Evolutionary conservation across 177 flowering plant species (phyloP).

Genomic region (Vitis hybrid): DNA sequence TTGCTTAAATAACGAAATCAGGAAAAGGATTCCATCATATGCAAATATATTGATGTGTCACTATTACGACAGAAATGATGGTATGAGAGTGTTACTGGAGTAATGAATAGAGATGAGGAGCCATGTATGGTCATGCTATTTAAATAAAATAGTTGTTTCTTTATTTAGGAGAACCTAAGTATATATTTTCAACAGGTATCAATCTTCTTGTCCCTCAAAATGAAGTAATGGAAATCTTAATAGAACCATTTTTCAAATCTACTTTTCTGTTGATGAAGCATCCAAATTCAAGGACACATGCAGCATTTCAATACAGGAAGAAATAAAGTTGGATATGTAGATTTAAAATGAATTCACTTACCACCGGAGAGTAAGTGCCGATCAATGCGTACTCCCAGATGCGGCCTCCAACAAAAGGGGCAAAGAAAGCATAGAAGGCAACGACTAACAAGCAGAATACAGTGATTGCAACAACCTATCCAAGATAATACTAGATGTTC

Average conservation of each 20-base stretch:
- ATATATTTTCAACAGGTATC: background rate
- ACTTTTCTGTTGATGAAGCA: background rate
- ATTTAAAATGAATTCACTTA: slow-evolving; percentile 32
- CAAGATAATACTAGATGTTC: slow-evolving; percentile 5
- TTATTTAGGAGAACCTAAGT: background rate
- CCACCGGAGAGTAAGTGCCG: slow-evolving; percentile 79
- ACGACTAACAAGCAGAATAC: slow-evolving; percentile 84
- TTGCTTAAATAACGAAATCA: background rate
- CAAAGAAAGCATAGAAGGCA: slow-evolving; percentile 95
- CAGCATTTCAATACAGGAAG: background rate
- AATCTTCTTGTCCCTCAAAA: background rate
- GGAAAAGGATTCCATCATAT: background rate
- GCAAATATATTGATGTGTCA: background rate
- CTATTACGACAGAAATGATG: background rate
- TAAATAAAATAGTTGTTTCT: background rate
- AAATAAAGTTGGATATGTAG: background rate
- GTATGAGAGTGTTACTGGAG: background rate
- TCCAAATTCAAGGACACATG: too few relatives aligned
- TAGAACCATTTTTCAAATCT: background rate
- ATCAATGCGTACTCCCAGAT: slow-evolving; percentile 67
- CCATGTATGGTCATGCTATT: background rate
- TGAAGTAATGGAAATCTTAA: background rate
- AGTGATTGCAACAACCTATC: slow-evolving; percentile 89
- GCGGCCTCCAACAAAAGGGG: slow-evolving; percentile 91
- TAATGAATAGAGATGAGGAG: background rate